Conservation (phyloP, 805 yeast species). For the Wickerhamiella nectarea region DNA sequence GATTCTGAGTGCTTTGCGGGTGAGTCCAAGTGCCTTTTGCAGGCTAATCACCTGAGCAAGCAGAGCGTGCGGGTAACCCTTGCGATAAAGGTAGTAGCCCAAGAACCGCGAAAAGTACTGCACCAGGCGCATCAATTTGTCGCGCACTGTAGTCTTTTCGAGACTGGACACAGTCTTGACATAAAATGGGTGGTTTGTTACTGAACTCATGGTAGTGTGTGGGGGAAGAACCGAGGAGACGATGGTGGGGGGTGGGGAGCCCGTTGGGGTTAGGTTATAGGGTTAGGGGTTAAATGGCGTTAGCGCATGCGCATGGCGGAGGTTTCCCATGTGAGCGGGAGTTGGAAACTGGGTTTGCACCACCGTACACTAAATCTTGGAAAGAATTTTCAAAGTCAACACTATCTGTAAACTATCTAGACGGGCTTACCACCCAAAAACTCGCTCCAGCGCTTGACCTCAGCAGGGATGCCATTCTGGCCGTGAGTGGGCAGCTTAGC, state of each 20-base stretch:
- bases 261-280: background rate
- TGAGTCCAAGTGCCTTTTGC: slow-evolving; percentile 47
- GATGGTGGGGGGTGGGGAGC: slow-evolving; percentile 1
- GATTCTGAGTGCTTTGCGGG: slow-evolving; percentile 74
- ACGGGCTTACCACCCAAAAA: slow-evolving; percentile 90
- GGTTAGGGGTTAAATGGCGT: too few species aligned
- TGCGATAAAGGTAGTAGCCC: slow-evolving; percentile 43
- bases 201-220: slow-evolving; percentile 8
- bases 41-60: slow-evolving; percentile 40
- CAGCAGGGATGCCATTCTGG: slow-evolving; percentile 50
- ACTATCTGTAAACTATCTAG: background rate
- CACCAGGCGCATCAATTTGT: slow-evolving; percentile 61
- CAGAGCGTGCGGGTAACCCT: slow-evolving; percentile 37
- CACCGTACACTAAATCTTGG: background rate
- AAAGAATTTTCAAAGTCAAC: background rate
- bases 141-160: slow-evolving; percentile 46
- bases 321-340: background rate
- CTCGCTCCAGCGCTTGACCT: slow-evolving; percentile 94
- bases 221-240: slow-evolving; percentile 1
- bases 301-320: too few species aligned
- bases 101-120: slow-evolving; percentile 73
- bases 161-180: slow-evolving; percentile 14
- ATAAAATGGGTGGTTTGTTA: slow-evolving; percentile 19
- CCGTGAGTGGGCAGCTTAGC: slow-evolving; percentile 49
- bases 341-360: background rate